Percentiles rank a stretch among this genome's conserved stretches.
Evolutionary conservation across 495 filamentous ascomycete species (phyloP).

Genomic region (Clavariopsis aquatica): DNA sequence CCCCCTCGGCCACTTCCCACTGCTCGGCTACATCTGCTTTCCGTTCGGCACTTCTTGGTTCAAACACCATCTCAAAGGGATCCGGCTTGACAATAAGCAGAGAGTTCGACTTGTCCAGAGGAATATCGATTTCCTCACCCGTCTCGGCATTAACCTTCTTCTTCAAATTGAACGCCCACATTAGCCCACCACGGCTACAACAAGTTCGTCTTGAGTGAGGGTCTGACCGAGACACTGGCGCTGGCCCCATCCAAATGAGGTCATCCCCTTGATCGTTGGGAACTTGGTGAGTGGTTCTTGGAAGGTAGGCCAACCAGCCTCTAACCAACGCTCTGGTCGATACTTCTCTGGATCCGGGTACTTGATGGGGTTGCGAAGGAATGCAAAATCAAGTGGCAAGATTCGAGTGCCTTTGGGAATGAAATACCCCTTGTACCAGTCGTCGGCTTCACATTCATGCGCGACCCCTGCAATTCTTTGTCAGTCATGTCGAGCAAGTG

Average conservation of each 20-base stretch:
- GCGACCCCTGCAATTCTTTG: slow-evolving; percentile 23
- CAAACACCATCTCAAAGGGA: slow-evolving; percentile 43
- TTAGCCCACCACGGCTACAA: slow-evolving; percentile 40
- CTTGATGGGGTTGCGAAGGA: slow-evolving; percentile 42
- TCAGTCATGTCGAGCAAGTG: not conserved
- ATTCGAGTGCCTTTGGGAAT: slow-evolving; percentile 42
- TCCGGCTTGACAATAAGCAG: slow-evolving; percentile 47
- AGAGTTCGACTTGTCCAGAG: slow-evolving; percentile 41
- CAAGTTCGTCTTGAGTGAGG: slow-evolving; percentile 42
- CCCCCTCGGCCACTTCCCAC: slow-evolving; percentile 36
- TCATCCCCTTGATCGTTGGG: slow-evolving; percentile 39
- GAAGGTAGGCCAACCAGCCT: slow-evolving; percentile 40
- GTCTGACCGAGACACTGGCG: slow-evolving; percentile 43
- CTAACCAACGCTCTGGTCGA: slow-evolving; percentile 46
- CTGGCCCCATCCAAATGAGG: slow-evolving; percentile 43
- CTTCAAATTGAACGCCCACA: slow-evolving; percentile 45
- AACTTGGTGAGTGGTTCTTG: slow-evolving; percentile 39
- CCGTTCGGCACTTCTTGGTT: slow-evolving; percentile 36
- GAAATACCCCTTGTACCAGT: slow-evolving; percentile 42
- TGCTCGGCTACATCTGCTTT: slow-evolving; percentile 34
- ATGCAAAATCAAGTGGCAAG: slow-evolving; percentile 38
- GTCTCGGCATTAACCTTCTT: slow-evolving; percentile 43
- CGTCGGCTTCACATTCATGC: slow-evolving; percentile 40
- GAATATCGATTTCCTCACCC: slow-evolving; percentile 49
- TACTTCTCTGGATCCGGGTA: slow-evolving; percentile 47